Base-by-base conservation (phyloP, 495 filamentous ascomycete genomes). In the Sabuloglossum arenarium region DNA sequence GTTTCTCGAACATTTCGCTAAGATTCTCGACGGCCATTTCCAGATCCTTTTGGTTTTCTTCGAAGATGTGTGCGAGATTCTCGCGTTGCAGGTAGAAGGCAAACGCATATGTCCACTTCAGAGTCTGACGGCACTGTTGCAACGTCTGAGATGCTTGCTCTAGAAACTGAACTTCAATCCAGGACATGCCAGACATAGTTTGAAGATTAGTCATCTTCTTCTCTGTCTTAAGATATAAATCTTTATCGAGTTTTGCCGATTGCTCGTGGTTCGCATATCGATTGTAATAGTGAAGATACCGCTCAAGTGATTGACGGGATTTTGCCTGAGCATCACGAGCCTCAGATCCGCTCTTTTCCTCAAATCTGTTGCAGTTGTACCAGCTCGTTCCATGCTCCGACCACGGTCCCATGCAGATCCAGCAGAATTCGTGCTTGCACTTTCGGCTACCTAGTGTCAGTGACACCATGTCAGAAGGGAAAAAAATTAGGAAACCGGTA, bases 381-480 rank as follows among this genome's bases (percentile, higher is more conserved):
- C 91, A 98, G 70, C 88, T 95, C n/a, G 91, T 97, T 56, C 91
- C 91, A 64, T 98, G 91, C 66, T 98, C 91, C 1, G 87, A 88
- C 91, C 91, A 98, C 9, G 94, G 72, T 0, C 91, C 91, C 91
- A 98, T 98, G 67, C 91, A 98, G 80, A 98, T 96, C 91, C 91
- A 98, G 72, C 91, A 98, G 64, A 98, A 98, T 67, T 98, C 91
- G 65, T 97, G 83, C 63, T 91, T 89, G 73, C 91, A 98, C 69
- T 98, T 98, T 47, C 91, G 79, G 68, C 66, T 68, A 54, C 31
- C 53, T 42, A 56, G 53, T 14, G 19, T 39, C 16, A 28, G n/a
- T 29, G 21, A 29, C 50, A 21, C 28, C 23, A 14, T 14, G 21
- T n/a, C 10, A 55, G n/a, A n/a, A n/a, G n/a, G n/a, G n/a, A n/a